These are phyloP conservation scores for Penicillium hesseltinei DNA, from an alignment of 2,329 filamentous ascomycete species.

Conservation along the genomic window DNA sequence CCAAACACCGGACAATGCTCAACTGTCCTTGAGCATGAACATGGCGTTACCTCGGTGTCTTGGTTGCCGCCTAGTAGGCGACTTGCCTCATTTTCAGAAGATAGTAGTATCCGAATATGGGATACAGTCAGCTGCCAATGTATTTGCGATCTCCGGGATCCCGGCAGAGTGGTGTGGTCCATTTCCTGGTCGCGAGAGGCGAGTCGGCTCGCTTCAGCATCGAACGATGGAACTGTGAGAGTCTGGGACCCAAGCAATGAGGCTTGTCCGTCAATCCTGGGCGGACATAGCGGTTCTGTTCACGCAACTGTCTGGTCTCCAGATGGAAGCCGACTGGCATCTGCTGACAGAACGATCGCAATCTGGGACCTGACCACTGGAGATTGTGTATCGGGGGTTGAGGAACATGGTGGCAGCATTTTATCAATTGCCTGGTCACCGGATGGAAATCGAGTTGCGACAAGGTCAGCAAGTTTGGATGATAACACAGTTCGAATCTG, in stretches of 20 bases:
- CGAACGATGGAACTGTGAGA: neutral
- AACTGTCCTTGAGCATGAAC: neutral
- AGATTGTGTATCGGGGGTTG: neutral
- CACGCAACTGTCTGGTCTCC: too few relatives aligned
- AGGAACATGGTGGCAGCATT: neutral
- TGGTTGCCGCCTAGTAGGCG: neutral
- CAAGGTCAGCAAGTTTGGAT: neutral
- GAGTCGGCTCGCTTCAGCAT: neutral
- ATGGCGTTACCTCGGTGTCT: neutral
- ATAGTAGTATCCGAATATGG: too few relatives aligned
- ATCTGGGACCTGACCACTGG: neutral
- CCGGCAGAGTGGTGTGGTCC: too few relatives aligned
- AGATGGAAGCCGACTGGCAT: too few relatives aligned
- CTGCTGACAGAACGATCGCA: too few relatives aligned
- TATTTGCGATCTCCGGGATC: too few relatives aligned
- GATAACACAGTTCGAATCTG: neutral
- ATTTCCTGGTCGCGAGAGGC: neutral
- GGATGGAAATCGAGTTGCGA: neutral
- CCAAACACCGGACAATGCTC: neutral
- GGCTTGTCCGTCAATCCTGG: neutral
- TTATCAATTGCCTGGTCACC: neutral
- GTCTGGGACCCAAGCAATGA: neutral
- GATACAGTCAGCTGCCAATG: too few relatives aligned
- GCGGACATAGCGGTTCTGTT: too few relatives aligned
- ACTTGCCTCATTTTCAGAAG: too few relatives aligned